phyloP scores from a whole-genome alignment of 2,329 filamentous ascomycete species.

The Claviceps africana region DNA sequence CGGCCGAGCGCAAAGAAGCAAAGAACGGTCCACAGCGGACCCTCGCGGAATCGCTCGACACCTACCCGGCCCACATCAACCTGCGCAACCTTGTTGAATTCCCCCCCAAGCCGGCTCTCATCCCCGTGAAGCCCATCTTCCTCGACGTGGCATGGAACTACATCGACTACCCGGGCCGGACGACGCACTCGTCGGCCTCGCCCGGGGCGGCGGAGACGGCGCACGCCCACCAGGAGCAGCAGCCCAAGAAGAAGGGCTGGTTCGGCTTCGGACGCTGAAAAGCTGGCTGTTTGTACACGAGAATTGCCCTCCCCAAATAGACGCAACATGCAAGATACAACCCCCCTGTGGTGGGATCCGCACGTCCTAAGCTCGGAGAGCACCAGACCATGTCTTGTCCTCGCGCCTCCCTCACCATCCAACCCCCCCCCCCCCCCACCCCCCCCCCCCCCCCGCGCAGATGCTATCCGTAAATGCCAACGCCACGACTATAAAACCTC shows the following conservation, averaged over 20 bases:
- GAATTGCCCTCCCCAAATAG: too few relatives aligned
- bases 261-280: constrained; percentile 53
- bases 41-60: constrained; percentile 58
- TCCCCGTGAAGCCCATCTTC: constrained; percentile 91
- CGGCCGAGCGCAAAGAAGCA: constrained; percentile 30
- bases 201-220: constrained; percentile 19
- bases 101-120: constrained; percentile 66
- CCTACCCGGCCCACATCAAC: constrained; percentile 64
- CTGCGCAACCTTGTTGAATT: constrained; percentile 72
- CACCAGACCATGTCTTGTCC: too few relatives aligned
- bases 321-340: neutral
- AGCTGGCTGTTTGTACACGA: constrained; percentile 6
- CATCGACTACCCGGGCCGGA: constrained; percentile 64
- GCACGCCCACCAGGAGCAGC: constrained; percentile 18
- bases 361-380: too few relatives aligned
- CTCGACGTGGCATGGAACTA: constrained; percentile 97
- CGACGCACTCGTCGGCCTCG: neutral
- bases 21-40: constrained; percentile 26
- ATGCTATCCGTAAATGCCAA: too few relatives aligned
- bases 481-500: too few relatives aligned
- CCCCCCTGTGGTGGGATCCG: too few relatives aligned
- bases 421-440: too few relatives aligned
- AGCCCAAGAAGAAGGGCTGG: constrained; percentile 60
- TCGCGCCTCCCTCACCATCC: too few relatives aligned
- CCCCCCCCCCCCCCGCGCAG: too few relatives aligned